These are phyloP conservation scores for Spathaspora passalidarum DNA, from an alignment of 805 yeast genomes.

Conservation along the genomic window DNA sequence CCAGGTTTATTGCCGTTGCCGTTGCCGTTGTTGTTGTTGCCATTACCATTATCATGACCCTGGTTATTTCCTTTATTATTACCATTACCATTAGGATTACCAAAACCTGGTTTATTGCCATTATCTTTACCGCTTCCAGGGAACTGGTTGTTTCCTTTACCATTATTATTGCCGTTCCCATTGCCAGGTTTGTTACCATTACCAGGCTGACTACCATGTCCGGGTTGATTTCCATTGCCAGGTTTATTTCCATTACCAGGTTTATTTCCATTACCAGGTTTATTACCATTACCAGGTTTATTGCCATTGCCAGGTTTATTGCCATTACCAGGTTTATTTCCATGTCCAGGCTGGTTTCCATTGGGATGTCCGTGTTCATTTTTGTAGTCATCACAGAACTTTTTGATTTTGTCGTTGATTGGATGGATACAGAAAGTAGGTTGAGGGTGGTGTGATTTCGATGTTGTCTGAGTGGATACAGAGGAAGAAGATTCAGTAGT, in stretches of 20 bases:
- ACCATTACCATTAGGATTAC: too few species aligned
- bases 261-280: too few species aligned
- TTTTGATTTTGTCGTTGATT: neutral
- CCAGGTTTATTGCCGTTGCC: too few species aligned
- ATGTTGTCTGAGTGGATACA: neutral
- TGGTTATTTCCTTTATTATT: neutral
- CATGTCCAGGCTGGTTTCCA: neutral
- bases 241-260: too few species aligned
- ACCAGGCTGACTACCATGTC: neutral
- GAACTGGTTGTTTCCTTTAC: neutral
- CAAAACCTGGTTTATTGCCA: neutral
- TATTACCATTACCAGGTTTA: neutral
- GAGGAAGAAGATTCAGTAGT: neutral
- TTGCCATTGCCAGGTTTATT: neutral
- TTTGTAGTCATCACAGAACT: neutral
- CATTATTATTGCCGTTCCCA: neutral
- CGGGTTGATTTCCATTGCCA: neutral
- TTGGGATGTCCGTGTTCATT: too few species aligned
- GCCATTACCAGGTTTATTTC: too few species aligned
- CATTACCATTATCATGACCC: neutral
- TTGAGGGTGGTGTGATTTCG: neutral
- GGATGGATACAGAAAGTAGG: neutral
- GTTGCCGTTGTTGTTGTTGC: neutral
- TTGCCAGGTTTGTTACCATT: neutral
- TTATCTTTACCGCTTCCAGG: neutral